phyloP scores from a whole-genome alignment of 73 alveolate species.

The Tetrahymena borealis region DNA sequence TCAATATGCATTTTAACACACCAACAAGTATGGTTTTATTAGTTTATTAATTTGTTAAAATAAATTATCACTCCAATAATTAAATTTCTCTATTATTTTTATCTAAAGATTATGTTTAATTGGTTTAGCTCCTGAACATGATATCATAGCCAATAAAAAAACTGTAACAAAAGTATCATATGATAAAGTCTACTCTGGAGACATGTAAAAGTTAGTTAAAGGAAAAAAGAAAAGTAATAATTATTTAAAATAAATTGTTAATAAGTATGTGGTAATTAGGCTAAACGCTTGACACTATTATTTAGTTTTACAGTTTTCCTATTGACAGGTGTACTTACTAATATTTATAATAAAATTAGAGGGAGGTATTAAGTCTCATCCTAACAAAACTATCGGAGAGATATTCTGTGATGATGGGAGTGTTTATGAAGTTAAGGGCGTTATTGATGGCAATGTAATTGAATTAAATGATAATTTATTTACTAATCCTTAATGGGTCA shows the following conservation, averaged over 20 bases:
- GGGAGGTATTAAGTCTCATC: background rate
- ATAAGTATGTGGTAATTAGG: too few species aligned
- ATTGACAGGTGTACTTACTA: background rate
- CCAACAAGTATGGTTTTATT: background rate
- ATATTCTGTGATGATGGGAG: background rate
- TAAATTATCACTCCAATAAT: too few species aligned
- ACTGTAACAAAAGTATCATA: background rate
- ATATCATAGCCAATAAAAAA: background rate
- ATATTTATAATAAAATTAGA: background rate
- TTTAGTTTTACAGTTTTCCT: background rate
- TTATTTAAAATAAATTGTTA: background rate
- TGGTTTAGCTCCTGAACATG: background rate
- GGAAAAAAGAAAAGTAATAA: background rate
- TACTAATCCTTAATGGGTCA: background rate
- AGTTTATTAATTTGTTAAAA: too few species aligned
- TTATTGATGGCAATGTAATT: background rate
- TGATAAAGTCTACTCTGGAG: slow-evolving; percentile 2
- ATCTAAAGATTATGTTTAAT: background rate
- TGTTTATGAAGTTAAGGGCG: background rate
- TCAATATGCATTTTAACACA: background rate
- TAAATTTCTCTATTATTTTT: background rate
- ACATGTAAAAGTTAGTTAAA: background rate
- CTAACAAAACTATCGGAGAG: background rate
- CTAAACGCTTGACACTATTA: too few species aligned
- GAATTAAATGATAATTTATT: background rate